Conservation (phyloP, 106 monocot species). For the Gastrodia elata region DNA sequence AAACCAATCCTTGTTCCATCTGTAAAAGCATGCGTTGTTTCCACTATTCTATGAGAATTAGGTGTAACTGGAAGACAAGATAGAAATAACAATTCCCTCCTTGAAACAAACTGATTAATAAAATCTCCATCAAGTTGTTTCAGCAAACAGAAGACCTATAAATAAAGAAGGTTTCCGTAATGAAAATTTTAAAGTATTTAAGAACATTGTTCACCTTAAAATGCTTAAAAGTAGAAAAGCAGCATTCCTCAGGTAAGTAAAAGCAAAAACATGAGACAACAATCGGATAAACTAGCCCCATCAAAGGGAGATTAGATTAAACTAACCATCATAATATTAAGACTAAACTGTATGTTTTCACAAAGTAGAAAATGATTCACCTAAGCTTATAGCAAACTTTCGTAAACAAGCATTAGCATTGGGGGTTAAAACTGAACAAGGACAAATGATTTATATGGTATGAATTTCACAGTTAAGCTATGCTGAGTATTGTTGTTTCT, state of each 20-base stretch:
- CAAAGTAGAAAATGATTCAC: no score
- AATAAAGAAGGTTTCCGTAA: neutral
- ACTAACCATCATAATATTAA: neutral
- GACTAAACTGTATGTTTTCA: no score
- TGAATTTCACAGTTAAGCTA: no score
- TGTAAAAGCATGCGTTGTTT: slow-evolving; percentile 21
- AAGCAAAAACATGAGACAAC: neutral
- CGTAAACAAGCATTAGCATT: no score
- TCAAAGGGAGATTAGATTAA: neutral
- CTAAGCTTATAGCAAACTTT: no score
- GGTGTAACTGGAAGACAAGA: slow-evolving; percentile 66
- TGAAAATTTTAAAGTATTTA: neutral
- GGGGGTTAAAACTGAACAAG: no score
- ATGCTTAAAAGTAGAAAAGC: slow-evolving; percentile 2
- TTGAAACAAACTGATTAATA: slow-evolving; percentile 43
- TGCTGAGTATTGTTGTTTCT: no score
- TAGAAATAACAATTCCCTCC: slow-evolving; percentile 64
- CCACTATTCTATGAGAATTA: slow-evolving; percentile 65
- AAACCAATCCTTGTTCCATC: slow-evolving; percentile 50
- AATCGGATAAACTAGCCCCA: neutral
- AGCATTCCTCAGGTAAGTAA: neutral
- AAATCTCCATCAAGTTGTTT: slow-evolving; percentile 50
- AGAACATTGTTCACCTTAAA: neutral
- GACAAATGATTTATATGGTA: no score
- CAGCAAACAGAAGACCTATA: slow-evolving; percentile 62